Conservation (phyloP, 1,284 basidiomycete genomes). For the Leccinum griseonigrum region DNA sequence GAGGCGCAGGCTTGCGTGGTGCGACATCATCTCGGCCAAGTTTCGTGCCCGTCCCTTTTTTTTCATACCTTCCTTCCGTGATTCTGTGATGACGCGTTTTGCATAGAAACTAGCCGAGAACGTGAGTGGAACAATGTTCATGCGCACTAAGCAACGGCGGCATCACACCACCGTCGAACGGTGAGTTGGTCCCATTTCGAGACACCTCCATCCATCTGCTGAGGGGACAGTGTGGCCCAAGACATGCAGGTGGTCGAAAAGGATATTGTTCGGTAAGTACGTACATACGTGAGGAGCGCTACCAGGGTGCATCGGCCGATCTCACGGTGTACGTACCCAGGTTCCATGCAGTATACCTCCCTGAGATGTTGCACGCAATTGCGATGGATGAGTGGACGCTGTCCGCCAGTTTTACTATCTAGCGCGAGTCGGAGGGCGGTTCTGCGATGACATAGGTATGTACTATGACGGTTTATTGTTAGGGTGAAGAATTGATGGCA, state of each 20-base stretch:
- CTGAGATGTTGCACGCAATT: slow-evolving; percentile 78
- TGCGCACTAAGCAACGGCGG: slow-evolving; percentile 71
- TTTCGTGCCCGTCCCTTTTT: slow-evolving; percentile 62
- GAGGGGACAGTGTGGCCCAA: no score
- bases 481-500: not conserved
- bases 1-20: slow-evolving; percentile 53
- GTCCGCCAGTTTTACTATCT: slow-evolving; percentile 72
- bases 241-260: slow-evolving; percentile 63
- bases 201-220: no score
- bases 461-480: not conserved
- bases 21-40: slow-evolving; percentile 63
- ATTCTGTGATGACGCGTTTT: not conserved
- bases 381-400: slow-evolving; percentile 71
- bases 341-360: slow-evolving; percentile 91
- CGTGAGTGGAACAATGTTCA: slow-evolving; percentile 72
- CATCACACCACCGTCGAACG: slow-evolving; percentile 76
- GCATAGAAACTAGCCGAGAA: slow-evolving; percentile 63
- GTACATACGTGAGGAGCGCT: not conserved
- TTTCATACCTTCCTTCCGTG: no score
- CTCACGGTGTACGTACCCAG: slow-evolving; percentile 35
- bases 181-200: slow-evolving; percentile 40
- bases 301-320: not conserved
- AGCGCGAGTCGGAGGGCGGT: slow-evolving; percentile 76
- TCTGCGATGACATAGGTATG: slow-evolving; percentile 76
- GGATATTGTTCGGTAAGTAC: slow-evolving; percentile 37